Evolutionary conservation across 192 early-diverging fungal genomes (phyloP), one percentile per base, ranked within the genome.

Genomic region (Gaertneriomyces semiglobifer): DNA sequence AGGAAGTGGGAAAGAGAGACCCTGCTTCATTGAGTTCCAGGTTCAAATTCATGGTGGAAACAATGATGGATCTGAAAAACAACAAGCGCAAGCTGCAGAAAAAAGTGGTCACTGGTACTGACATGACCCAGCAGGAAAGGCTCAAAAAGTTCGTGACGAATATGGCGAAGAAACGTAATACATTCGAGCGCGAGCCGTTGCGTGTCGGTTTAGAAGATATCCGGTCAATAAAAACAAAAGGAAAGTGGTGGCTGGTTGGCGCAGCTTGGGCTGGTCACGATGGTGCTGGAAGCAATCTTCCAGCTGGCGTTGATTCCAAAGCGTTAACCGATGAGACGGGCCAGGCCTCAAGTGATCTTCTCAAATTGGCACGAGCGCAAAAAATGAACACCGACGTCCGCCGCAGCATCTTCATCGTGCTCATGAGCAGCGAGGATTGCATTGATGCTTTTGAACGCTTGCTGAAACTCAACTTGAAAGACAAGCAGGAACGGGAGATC

Each of bases 211-310:
- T 99, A 50, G 79, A 86, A 9, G 96, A 99, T 64, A 96, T 99
- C 68, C 81, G 81, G 47, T 77, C 84, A 9, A 77, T 92, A 41
- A 84, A 86, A 16, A 90, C 88, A 9, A 92, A 92, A 66, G 94
- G 94, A 70, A 94, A 93, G 74, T 99, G 96, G 96, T 99, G 96
- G 96, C 79, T 98, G 25, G 91, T 97, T 7, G 96, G 96, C 20
- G 81, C 93, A 4, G 91, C 93, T 16, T 99, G 96, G 95, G 86
- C 83, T 18, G 93, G 90, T 41, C 86, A 88, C 58, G 73, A 85
- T 68, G 76, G 75, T 38, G 84, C 79, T 38, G 48, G 25, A 8
- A 39, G 20, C 4, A 44, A 14, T 33, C 53, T 41, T 14, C 52
- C 7, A 7, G 6, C 50, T 18, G 50, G n/a, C 50, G 33, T 12